Evolutionary conservation across 257 asterid species (phyloP).

Genomic region (Przewalskia tangutica): DNA sequence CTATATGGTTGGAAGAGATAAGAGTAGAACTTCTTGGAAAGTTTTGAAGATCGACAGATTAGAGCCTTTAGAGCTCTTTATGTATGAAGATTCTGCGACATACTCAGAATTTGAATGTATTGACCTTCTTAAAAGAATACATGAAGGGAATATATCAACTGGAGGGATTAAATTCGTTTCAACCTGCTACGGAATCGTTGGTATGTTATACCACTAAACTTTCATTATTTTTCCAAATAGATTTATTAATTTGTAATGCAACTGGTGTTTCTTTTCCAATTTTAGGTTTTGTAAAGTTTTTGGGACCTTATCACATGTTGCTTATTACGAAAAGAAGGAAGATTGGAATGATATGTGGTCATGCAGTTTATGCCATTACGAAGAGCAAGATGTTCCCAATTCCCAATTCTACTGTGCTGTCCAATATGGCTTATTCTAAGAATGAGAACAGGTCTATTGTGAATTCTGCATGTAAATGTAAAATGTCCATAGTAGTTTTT

Average conservation of each 20-base stretch:
- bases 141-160: constrained; percentile 68
- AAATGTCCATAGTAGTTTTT: constrained; percentile 31
- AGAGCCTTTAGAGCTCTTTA: constrained; percentile 56
- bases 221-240: background rate
- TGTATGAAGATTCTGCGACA: constrained; percentile 60
- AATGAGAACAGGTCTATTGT: constrained; percentile 96
- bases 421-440: constrained; percentile 74
- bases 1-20: constrained; percentile 79
- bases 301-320: constrained; percentile 92
- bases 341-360: constrained; percentile 85
- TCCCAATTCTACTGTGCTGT: constrained; percentile 47
- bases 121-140: constrained; percentile 64
- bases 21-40: constrained; percentile 60
- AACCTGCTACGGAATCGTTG: constrained; percentile 79
- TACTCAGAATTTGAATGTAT: constrained; percentile 60
- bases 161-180: constrained; percentile 87
- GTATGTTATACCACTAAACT: constrained; percentile 28
- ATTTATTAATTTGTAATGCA: background rate
- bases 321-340: constrained; percentile 75
- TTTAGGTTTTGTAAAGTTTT: constrained; percentile 75
- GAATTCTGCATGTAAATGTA: constrained; percentile 54
- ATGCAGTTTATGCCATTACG: constrained; percentile 69
- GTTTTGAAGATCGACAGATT: constrained; percentile 72
- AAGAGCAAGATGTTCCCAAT: constrained; percentile 76
- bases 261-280: constrained; percentile 7